These are phyloP conservation scores for Tuber borchii DNA, from an alignment of 495 filamentous ascomycete species.

Conservation along the genomic window DNA sequence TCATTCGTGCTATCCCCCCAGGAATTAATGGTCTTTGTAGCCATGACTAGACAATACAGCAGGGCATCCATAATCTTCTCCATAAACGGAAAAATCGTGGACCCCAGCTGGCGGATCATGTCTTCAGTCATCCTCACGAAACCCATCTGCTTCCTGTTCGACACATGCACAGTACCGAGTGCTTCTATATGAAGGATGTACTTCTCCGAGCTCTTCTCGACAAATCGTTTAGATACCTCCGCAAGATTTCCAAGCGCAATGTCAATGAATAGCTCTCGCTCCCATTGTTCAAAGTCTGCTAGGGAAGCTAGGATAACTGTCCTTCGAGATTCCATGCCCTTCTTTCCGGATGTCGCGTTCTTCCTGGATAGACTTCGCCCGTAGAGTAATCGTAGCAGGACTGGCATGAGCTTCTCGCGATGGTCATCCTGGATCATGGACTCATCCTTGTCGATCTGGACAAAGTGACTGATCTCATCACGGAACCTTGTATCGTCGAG, in stretches of 20 bases:
- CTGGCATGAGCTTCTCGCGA: slow-evolving; percentile 63
- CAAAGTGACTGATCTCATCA: slow-evolving; percentile 80
- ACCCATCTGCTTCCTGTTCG: slow-evolving; percentile 69
- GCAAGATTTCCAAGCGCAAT: slow-evolving; percentile 69
- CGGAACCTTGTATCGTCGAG: slow-evolving; percentile 86
- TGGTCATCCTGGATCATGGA: slow-evolving; percentile 69
- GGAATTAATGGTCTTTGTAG: slow-evolving; percentile 55
- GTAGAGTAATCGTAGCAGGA: slow-evolving; percentile 82
- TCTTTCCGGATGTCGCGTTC: slow-evolving; percentile 56
- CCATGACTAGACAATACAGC: slow-evolving; percentile 67
- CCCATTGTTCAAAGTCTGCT: slow-evolving; percentile 55
- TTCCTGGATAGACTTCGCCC: slow-evolving; percentile 79
- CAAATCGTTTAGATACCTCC: slow-evolving; percentile 47
- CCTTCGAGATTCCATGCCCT: slow-evolving; percentile 59
- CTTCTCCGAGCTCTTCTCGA: slow-evolving; percentile 51
- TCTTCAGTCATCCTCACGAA: slow-evolving; percentile 83
- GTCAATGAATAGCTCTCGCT: slow-evolving; percentile 71
- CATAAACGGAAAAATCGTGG: slow-evolving; percentile 56
- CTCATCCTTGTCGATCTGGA: slow-evolving; percentile 63
- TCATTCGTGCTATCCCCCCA: slow-evolving; percentile 41
- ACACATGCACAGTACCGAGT: slow-evolving; percentile 46
- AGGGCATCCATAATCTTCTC: slow-evolving; percentile 62
- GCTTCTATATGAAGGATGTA: slow-evolving; percentile 50
- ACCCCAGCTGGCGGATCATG: slow-evolving; percentile 75
- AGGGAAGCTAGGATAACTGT: slow-evolving; percentile 59